These are phyloP conservation scores for Russula griseocarnosa DNA, from an alignment of 768 basidiomycete genomes.

Conservation along the genomic window DNA sequence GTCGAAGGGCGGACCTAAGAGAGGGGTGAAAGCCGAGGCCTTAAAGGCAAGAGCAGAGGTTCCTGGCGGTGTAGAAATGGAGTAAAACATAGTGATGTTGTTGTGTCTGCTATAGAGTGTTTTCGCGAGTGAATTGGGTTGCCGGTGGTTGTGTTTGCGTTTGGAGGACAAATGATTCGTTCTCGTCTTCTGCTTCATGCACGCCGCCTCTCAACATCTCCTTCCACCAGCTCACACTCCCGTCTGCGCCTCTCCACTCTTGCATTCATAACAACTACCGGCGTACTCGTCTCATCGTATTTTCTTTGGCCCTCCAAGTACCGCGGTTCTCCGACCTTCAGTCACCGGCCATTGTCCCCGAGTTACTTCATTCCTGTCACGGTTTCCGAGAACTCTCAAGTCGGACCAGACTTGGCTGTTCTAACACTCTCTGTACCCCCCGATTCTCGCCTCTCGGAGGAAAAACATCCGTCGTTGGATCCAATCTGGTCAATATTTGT, in stretches of 20 bases:
- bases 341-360: constrained; percentile 32
- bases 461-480: constrained; percentile 20
- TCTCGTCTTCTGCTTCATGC: constrained; percentile 8
- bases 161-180: constrained; percentile 9
- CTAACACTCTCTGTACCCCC: constrained; percentile 57
- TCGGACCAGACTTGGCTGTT: constrained; percentile 58
- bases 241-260: constrained; percentile 24
- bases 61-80: constrained; percentile 16
- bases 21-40: not conserved
- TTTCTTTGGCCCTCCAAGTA: constrained; percentile 50
- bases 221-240: not conserved
- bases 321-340: constrained; percentile 42
- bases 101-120: constrained; percentile 7
- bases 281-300: constrained; percentile 45
- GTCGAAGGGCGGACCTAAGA: constrained; percentile 4
- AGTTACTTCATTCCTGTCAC: constrained; percentile 53
- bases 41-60: not conserved
- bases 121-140: not conserved
- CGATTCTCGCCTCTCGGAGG: constrained; percentile 29
- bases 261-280: constrained; percentile 39
- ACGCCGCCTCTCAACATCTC: constrained; percentile 15
- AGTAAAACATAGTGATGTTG: constrained; percentile 16
- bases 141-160: not conserved
- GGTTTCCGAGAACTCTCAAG: constrained; percentile 49
- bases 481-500: constrained; percentile 75